phyloP scores from a whole-genome alignment of 108 stramenopile species.

The Skeletonema tropicum region DNA sequence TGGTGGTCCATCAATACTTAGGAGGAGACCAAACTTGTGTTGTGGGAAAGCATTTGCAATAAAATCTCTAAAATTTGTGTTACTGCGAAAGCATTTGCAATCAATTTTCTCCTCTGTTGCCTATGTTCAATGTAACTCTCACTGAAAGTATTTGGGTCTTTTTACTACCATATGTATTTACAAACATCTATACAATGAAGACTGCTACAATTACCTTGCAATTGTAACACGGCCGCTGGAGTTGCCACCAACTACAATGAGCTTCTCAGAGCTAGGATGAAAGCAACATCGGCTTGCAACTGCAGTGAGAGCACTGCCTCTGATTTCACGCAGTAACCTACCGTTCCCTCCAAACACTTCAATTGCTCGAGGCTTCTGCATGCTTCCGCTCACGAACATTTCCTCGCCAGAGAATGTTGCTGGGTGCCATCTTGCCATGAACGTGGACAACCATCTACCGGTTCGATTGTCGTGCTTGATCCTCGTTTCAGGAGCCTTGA shows the following conservation, averaged over 20 bases:
- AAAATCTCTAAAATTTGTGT: too few relatives aligned
- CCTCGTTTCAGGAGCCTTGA: constrained; percentile 48
- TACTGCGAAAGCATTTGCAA: too few relatives aligned
- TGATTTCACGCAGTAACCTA: constrained; percentile 47
- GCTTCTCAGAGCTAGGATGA: constrained; percentile 67
- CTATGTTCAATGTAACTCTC: too few relatives aligned
- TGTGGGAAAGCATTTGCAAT: too few relatives aligned
- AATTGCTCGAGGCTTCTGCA: constrained; percentile 72
- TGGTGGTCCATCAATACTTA: too few relatives aligned
- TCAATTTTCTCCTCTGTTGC: too few relatives aligned
- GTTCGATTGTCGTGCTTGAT: constrained; percentile 85
- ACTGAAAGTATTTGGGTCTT: too few relatives aligned
- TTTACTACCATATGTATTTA: too few relatives aligned
- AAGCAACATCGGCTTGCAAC: constrained; percentile 86
- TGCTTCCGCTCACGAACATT: constrained; percentile 80
- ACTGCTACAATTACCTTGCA: constrained; percentile 46
- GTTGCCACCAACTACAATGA: constrained; percentile 78
- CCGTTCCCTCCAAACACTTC: constrained; percentile 67
- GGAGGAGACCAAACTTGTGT: too few relatives aligned
- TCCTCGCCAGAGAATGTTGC: constrained; percentile 34
- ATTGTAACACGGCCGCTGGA: constrained; percentile 77
- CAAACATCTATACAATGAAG: too few relatives aligned
- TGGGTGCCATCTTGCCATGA: constrained; percentile 84
- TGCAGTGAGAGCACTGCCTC: constrained; percentile 71
- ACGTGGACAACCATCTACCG: constrained; percentile 82